These are phyloP conservation scores for Tetrahymena elliotti DNA, from an alignment of 73 alveolate species.

Conservation along the genomic window DNA sequence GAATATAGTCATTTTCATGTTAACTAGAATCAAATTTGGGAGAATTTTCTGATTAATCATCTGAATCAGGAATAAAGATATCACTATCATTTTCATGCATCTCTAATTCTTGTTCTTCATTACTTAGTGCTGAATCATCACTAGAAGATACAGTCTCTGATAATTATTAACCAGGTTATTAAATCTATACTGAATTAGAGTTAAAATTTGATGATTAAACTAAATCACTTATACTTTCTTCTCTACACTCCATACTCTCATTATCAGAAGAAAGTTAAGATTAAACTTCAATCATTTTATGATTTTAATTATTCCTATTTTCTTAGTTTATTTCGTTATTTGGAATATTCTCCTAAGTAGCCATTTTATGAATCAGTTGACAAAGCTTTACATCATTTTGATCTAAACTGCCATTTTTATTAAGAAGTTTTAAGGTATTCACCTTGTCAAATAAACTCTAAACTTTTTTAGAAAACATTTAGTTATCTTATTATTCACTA, in stretches of 20 bases:
- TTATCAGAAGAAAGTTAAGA: background rate
- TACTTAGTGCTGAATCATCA: background rate
- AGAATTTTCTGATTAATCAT: background rate
- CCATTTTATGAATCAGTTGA: background rate
- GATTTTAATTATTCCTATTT: background rate
- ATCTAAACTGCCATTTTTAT: background rate
- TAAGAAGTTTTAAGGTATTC: background rate
- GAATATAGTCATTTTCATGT: background rate
- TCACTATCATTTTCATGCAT: background rate
- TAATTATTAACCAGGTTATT: background rate
- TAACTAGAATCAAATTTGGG: background rate
- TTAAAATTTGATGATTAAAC: background rate
- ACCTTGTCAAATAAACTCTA: background rate
- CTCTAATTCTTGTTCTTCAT: background rate
- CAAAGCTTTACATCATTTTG: background rate
- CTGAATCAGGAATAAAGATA: background rate
- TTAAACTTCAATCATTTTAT: background rate
- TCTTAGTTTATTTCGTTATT: background rate
- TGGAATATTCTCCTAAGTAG: background rate
- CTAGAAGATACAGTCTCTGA: background rate
- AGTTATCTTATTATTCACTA: background rate
- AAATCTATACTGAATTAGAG: background rate
- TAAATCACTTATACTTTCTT: background rate
- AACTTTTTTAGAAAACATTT: background rate
- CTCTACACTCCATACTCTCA: background rate